Conservation (phyloP, 2,329 filamentous ascomycete genomes). For the Colletotrichum sp. region DNA sequence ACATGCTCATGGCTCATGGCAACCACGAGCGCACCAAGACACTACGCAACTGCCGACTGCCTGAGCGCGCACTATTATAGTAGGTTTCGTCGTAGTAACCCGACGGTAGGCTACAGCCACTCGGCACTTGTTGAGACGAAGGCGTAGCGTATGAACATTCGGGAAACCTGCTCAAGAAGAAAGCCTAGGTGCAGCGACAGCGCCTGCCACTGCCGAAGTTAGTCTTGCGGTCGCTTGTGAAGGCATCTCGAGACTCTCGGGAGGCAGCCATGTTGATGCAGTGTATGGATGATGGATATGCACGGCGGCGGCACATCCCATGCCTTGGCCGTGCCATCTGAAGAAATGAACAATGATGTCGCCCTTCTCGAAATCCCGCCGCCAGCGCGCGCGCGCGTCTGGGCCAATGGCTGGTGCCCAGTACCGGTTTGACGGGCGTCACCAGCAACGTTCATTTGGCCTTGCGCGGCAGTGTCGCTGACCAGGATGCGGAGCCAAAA, state of each 20-base stretch:
- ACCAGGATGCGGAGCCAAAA: constrained; percentile 3
- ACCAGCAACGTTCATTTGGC: background rate
- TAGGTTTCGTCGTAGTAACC: constrained; percentile 8
- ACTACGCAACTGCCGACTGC: constrained; percentile 13
- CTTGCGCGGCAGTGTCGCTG: background rate
- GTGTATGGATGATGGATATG: background rate
- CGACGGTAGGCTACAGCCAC: background rate
- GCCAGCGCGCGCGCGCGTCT: background rate
- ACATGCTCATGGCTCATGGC: constrained; percentile 17
- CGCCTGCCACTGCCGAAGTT: background rate
- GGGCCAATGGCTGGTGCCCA: background rate
- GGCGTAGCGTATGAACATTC: background rate
- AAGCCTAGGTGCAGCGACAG: background rate
- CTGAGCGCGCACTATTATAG: background rate
- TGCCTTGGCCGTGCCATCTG: background rate
- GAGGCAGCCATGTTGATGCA: background rate
- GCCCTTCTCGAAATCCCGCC: background rate
- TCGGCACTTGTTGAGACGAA: background rate
- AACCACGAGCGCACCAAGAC: constrained; percentile 4
- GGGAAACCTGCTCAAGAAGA: background rate
- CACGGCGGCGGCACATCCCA: background rate
- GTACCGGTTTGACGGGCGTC: constrained; percentile 14
- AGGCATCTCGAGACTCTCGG: background rate
- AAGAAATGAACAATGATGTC: background rate
- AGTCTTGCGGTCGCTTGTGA: background rate